Base-by-base conservation (phyloP, 1,284 basidiomycete genomes). In the Peniophora sp. region DNA sequence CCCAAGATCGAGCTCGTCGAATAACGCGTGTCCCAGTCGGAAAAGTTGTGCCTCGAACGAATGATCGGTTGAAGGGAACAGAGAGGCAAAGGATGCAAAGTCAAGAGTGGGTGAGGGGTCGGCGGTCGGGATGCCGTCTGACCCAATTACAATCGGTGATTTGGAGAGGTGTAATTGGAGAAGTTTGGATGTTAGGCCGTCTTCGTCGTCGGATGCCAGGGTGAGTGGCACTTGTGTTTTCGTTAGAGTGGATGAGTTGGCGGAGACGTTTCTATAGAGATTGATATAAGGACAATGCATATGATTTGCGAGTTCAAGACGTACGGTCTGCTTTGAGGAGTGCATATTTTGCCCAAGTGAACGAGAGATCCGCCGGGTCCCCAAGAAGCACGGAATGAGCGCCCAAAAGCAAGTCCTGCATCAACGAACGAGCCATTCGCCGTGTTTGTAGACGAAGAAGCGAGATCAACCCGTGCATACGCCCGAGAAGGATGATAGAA, bases 331-430 rank as follows among this genome's bases (percentile, higher is more conserved):
- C 92, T 92, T 9, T 22, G 14, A 8, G 83, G 80, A 2, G 75
- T 74, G 63, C 83, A 85, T 44, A 94, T 66, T 52, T 74, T 73
- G 22, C 90, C 92, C 19, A 89, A 68, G 68, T 95, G 88, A 23
- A 85, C 84, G 16, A 97, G 64, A 45, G 72, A 75, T 1, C 91
- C 92, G 45, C 81, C 78, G 0, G 90, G 87, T 14, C 94, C 92
- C 92, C 93, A 98, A 2, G 91, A 85, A 3, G 89, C 90, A 47
- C 94, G 79, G 68, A 95, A 97, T 20, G 91, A 92, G 24, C 93
- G 80, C 16, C 93, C 94, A 51, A 95, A 72, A 3, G 88, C 77
- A 43, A 98, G 70, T 1, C 92, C 93, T 8, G 91, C 85, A 68
- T 98, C 96, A 8, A 82, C 71, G 45, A 81, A 70, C 32, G 80